These are phyloP conservation scores for Candida endomychidarum DNA, from an alignment of 805 yeast genomes.

Conservation along the genomic window DNA sequence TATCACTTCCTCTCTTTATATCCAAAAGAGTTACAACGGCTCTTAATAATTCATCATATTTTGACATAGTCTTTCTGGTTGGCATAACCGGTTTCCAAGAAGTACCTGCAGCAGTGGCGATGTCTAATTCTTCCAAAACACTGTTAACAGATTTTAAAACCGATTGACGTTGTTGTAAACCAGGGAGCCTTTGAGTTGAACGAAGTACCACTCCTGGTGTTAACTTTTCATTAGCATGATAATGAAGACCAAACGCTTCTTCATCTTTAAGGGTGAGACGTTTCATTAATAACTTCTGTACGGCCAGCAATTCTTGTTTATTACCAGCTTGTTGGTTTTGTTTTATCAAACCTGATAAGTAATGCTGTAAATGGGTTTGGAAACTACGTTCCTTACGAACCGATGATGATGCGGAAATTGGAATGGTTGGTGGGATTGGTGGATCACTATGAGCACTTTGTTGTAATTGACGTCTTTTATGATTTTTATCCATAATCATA, in stretches of 20 bases:
- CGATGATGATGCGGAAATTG: conserved; percentile 55
- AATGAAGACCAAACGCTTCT: conserved; percentile 77
- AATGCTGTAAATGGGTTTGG: conserved; percentile 48
- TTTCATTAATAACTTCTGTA: conserved; percentile 48
- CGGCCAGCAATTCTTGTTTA: conserved; percentile 37
- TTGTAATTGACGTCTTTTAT: conserved; percentile 53
- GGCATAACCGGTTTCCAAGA: conserved; percentile 80
- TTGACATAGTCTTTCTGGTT: conserved; percentile 71
- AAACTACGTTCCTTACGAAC: conserved; percentile 40
- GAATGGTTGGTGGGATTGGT: conserved; percentile 61
- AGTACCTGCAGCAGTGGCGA: conserved; percentile 58
- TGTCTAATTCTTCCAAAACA: conserved; percentile 71
- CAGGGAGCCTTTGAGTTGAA: conserved; percentile 53
- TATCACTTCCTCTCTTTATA: conserved; percentile 82
- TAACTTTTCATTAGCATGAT: conserved; percentile 67
- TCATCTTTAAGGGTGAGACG: conserved; percentile 75
- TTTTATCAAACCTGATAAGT: conserved; percentile 35
- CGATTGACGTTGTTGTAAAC: conserved; percentile 59
- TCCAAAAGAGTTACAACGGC: conserved; percentile 74
- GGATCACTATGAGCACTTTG: conserved; percentile 25
- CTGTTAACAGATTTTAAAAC: conserved; percentile 73
- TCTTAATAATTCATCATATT: conserved; percentile 73
- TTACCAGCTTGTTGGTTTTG: conserved; percentile 26
- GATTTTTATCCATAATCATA: conserved; percentile 64
- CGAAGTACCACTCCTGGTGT: conserved; percentile 82